phyloP scores from a whole-genome alignment of 768 basidiomycete species.

The Auriscalpium orientale region DNA sequence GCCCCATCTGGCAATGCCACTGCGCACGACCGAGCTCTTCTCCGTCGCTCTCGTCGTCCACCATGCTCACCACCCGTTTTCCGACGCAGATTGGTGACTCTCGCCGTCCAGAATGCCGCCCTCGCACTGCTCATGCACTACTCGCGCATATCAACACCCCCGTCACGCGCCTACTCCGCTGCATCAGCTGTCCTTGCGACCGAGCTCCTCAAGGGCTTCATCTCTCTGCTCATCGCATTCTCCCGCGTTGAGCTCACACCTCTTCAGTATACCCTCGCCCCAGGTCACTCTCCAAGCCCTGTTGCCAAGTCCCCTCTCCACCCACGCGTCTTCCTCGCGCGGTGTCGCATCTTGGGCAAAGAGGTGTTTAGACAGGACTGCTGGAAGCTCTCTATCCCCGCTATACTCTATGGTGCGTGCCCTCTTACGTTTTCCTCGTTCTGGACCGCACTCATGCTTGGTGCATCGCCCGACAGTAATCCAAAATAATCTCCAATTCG shows the following conservation, averaged over 20 bases:
- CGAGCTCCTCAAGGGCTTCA: slow-evolving; percentile 86
- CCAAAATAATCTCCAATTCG: slow-evolving; percentile 94
- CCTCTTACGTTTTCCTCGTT: neutral
- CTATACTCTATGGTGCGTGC: slow-evolving; percentile 75
- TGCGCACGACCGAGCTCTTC: slow-evolving; percentile 1
- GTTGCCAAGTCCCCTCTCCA: slow-evolving; percentile 27
- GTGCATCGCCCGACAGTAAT: slow-evolving; percentile 43
- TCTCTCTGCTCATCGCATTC: slow-evolving; percentile 84
- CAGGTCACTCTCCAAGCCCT: slow-evolving; percentile 17
- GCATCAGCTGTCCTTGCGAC: slow-evolving; percentile 90
- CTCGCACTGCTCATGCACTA: slow-evolving; percentile 96
- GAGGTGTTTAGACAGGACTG: slow-evolving; percentile 87
- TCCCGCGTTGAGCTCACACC: slow-evolving; percentile 40
- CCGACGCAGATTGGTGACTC: slow-evolving; percentile 57
- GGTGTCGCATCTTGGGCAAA: slow-evolving; percentile 49
- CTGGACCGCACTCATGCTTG: slow-evolving; percentile 5
- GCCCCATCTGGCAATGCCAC: slow-evolving; percentile 14
- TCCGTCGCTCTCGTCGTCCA: neutral
- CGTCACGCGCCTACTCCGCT: slow-evolving; percentile 80
- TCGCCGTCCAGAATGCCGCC: slow-evolving; percentile 87
- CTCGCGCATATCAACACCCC: slow-evolving; percentile 75
- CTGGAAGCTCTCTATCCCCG: slow-evolving; percentile 96
- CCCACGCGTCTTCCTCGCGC: slow-evolving; percentile 29
- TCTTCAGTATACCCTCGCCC: slow-evolving; percentile 20
- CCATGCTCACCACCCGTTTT: slow-evolving; percentile 1